Evolutionary conservation across 2,329 filamentous ascomycete genomes (phyloP).

Genomic region (Eutypa lata): DNA sequence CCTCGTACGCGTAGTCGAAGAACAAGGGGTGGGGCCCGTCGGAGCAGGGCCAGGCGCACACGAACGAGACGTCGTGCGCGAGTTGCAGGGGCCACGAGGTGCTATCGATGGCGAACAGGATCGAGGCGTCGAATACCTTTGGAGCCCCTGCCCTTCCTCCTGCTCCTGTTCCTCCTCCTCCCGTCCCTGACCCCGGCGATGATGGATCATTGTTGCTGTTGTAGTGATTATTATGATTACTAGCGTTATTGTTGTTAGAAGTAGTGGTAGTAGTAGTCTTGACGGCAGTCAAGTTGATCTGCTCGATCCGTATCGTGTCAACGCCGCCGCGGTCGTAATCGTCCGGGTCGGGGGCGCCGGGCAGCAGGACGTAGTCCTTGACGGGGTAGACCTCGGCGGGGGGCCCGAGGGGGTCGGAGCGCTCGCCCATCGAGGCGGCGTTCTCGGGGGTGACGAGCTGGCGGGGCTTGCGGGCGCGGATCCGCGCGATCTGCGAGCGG

Average conservation of each 20-base stretch:
- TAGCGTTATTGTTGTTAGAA: too few relatives aligned
- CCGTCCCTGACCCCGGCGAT: background rate
- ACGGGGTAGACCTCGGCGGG: slow-evolving; percentile 61
- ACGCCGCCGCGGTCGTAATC: slow-evolving; percentile 60
- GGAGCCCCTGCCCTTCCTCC: slow-evolving; percentile 36
- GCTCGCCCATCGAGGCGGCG: slow-evolving; percentile 62
- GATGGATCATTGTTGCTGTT: too few relatives aligned
- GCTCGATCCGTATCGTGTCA: slow-evolving; percentile 68
- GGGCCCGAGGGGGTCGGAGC: slow-evolving; percentile 68
- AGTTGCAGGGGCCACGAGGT: slow-evolving; percentile 62
- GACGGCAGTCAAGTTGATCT: slow-evolving; percentile 55
- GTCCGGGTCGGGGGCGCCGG: slow-evolving; percentile 46
- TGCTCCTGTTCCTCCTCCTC: background rate
- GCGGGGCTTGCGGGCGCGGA: slow-evolving; percentile 58
- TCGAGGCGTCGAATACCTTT: slow-evolving; percentile 55
- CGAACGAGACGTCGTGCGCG: slow-evolving; percentile 63
- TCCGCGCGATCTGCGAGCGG: slow-evolving; percentile 66
- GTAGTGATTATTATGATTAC: too few relatives aligned
- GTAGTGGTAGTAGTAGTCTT: slow-evolving; percentile 20
- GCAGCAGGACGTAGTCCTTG: slow-evolving; percentile 62
- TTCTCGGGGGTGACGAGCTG: slow-evolving; percentile 57
- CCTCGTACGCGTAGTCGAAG: slow-evolving; percentile 64
- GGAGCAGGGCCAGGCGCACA: slow-evolving; percentile 62
- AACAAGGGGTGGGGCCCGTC: slow-evolving; percentile 67
- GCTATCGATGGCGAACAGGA: slow-evolving; percentile 63